Conservation (phyloP, 164 flowering plant species). For the Sedum album region DNA sequence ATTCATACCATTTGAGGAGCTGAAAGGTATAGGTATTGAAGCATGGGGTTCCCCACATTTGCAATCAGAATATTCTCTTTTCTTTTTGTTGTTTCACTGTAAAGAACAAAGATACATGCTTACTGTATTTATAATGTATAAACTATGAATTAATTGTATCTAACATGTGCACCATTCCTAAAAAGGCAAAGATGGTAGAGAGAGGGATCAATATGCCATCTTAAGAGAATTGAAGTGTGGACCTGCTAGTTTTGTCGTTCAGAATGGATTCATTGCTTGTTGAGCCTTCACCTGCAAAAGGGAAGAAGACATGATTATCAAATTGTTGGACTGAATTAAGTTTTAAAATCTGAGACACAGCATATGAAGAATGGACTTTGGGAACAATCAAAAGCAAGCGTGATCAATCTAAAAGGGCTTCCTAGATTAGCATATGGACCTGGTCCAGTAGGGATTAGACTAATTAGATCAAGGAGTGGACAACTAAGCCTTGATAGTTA, state of each 20-base stretch:
- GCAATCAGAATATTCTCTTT: neutral
- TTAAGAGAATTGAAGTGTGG: neutral
- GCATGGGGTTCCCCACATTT: neutral
- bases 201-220: neutral
- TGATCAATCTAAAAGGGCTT: constrained; percentile 3
- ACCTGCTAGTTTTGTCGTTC: neutral
- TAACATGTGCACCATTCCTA: neutral
- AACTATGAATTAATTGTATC: neutral
- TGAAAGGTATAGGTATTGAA: constrained; percentile 2
- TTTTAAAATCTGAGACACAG: neutral
- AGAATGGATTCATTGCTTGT: neutral
- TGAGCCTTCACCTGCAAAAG: neutral
- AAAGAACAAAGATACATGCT: constrained; percentile 2
- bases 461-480: neutral
- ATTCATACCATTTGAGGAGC: neutral
- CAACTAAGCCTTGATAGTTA: neutral
- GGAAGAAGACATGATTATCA: neutral
- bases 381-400: neutral
- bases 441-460: constrained; percentile 1
- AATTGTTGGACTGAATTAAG: neutral
- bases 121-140: neutral
- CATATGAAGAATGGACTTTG: neutral
- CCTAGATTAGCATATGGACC: constrained; percentile 7
- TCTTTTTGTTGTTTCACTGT: constrained; percentile 5
- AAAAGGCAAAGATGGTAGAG: neutral